Base-by-base conservation (phyloP, 768 basidiomycete genomes). In the Lentinus tigrinus region DNA sequence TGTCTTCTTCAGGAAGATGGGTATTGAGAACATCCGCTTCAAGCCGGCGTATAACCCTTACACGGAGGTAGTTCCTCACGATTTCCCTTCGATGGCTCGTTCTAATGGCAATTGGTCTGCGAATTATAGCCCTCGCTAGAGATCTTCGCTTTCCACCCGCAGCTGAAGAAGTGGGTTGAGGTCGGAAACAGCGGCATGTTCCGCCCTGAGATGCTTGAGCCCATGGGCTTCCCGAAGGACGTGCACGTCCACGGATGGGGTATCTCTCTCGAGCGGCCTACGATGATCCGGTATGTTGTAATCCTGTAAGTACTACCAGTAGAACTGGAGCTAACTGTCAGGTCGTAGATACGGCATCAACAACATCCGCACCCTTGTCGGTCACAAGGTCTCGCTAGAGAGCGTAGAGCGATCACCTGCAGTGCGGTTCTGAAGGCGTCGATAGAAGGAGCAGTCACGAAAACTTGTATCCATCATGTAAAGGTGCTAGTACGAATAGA, bases 131-230 rank as follows among this genome's bases (percentile, higher is more conserved):
- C 95, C 6, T 96, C 95, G 1, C 84, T 98, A 44, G 97, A 99
- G 76, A 96, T 99, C 60, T 99, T 98, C 74, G 95, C 95, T 27
- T 99, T 95, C 83, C 97, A 99, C 67, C 93, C 95, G 38, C 84
- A 88, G 74, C 82, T 98, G 38, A 80, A 91, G 71, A 90, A 91
- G 67, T 97, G 95, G 94, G 95, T 98, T 36, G 96, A 98, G 73
- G 93, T 98, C 31, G 96, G 96, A 36, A 98, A 98, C 76, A 96
- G 94, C 69, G 97, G 97, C 23, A 96, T 99, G 91, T 99, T 99
- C 87, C 85, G 97, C 34, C 97, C 97, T 3, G 97, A 99, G 72
- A 98, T 99, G 96, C 79, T 99, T 31, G 95, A 95, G 71, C 95
- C 97, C 7, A 98, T 98, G 95, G 97, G 97, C 31, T 87, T 98